Conservation (phyloP, 1,284 basidiomycete species). For the Heterobasidion parviporum region DNA sequence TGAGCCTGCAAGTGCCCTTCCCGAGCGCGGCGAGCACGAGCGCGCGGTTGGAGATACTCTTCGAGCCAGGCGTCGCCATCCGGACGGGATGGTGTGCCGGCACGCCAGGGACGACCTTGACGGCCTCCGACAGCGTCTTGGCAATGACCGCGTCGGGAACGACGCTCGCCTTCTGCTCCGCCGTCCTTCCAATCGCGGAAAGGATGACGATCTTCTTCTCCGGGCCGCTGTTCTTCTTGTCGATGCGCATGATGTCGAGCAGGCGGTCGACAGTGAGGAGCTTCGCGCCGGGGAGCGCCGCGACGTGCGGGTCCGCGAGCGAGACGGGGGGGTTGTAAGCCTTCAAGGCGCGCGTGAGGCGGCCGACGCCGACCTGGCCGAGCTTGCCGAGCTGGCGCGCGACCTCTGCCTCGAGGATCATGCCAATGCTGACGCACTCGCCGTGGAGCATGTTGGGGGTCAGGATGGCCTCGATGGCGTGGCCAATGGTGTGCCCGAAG, state of each 20-base stretch:
- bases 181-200: conserved; percentile 84
- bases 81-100: conserved; percentile 64
- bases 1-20: conserved; percentile 81
- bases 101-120: conserved; percentile 62
- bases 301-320: conserved; percentile 68
- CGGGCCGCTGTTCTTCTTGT: conserved; percentile 95
- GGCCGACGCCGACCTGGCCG: conserved; percentile 83
- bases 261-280: conserved; percentile 76
- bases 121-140: conserved; percentile 74
- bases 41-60: conserved; percentile 95
- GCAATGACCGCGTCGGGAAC: conserved; percentile 78
- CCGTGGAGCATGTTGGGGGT: conserved; percentile 90
- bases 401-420: conserved; percentile 91
- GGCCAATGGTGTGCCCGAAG: conserved; percentile 94
- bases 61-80: conserved; percentile 92
- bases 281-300: conserved; percentile 62
- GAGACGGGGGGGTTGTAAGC: conserved; percentile 85
- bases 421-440: conserved; percentile 88
- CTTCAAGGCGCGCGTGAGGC: conserved; percentile 76
- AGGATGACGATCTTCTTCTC: conserved; percentile 94
- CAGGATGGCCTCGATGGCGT: conserved; percentile 91
- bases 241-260: conserved; percentile 89
- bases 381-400: conserved; percentile 83
- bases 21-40: conserved; percentile 91
- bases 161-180: conserved; percentile 86